phyloP scores from a whole-genome alignment of 108 stramenopile genomes.

The Nitzschia inconspicua region DNA sequence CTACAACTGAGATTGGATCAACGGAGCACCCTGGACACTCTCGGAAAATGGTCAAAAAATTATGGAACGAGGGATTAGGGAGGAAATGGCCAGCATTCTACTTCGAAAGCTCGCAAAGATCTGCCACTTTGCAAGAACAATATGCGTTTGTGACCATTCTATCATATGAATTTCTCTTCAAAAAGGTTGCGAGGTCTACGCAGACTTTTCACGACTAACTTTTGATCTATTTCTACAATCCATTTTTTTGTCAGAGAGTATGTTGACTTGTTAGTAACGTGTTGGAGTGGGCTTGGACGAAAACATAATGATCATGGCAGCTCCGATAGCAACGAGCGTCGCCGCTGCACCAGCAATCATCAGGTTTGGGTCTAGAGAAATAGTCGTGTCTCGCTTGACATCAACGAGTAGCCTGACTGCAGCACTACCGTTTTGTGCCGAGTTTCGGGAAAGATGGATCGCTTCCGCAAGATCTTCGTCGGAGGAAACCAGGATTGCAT shows the following conservation, averaged over 20 bases:
- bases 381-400: neutral
- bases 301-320: constrained; percentile 7
- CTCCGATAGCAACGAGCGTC: constrained; percentile 16
- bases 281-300: neutral
- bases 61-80: constrained; percentile 62
- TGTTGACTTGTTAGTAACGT: constrained; percentile 10
- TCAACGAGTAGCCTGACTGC: constrained; percentile 58
- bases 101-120: constrained; percentile 82
- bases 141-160: constrained; percentile 67
- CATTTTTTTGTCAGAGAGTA: too few relatives aligned
- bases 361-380: constrained; percentile 7
- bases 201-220: too few relatives aligned
- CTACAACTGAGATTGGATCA: constrained; percentile 78
- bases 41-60: constrained; percentile 76
- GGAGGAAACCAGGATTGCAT: constrained; percentile 73
- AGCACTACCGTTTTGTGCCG: constrained; percentile 41
- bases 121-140: constrained; percentile 72
- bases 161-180: constrained; percentile 69
- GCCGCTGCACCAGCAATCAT: constrained; percentile 31
- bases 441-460: constrained; percentile 35
- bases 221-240: too few relatives aligned
- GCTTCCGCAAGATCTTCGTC: constrained; percentile 83
- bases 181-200: constrained; percentile 39
- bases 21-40: constrained; percentile 89
- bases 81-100: constrained; percentile 75